Evolutionary conservation across 805 yeast species (phyloP).

Genomic region (Candida boleticola): DNA sequence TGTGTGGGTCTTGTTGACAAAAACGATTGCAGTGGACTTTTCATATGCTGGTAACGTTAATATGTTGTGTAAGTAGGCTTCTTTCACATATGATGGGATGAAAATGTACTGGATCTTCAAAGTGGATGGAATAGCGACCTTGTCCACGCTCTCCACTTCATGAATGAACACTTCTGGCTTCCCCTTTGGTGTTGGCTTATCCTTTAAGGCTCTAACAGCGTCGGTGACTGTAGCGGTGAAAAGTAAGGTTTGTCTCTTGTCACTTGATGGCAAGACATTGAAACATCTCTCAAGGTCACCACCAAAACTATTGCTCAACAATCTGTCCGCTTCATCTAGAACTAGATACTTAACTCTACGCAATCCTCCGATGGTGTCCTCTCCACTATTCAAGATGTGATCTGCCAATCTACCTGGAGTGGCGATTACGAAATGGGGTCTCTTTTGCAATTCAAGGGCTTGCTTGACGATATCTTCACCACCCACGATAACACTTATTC

Average conservation of each 20-base stretch:
- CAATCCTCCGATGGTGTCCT: conserved; percentile 78
- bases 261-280: conserved; percentile 65
- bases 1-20: conserved; percentile 86
- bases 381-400: conserved; percentile 84
- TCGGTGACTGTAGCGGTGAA: conserved; percentile 97
- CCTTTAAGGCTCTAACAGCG: conserved; percentile 77
- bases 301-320: conserved; percentile 80
- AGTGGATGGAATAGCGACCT: conserved; percentile 77
- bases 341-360: conserved; percentile 79
- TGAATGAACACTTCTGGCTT: conserved; percentile 61
- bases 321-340: conserved; percentile 93
- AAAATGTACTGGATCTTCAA: conserved; percentile 65
- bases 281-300: conserved; percentile 75
- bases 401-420: conserved; percentile 97
- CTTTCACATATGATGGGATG: conserved; percentile 86
- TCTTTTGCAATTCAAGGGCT: conserved; percentile 71
- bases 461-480: conserved; percentile 94
- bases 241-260: conserved; percentile 77
- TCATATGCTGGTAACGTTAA: conserved; percentile 60
- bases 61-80: conserved; percentile 75
- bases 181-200: conserved; percentile 55
- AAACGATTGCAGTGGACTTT: conserved; percentile 74
- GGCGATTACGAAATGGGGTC: conserved; percentile 94
- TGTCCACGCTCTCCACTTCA: conserved; percentile 71
- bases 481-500: conserved; percentile 84